A percentile compares a stretch with the other conserved stretches of the same genome.
Conservation (phyloP, 2,329 filamentous ascomycete genomes). For the Corniculantispora saksenae region DNA sequence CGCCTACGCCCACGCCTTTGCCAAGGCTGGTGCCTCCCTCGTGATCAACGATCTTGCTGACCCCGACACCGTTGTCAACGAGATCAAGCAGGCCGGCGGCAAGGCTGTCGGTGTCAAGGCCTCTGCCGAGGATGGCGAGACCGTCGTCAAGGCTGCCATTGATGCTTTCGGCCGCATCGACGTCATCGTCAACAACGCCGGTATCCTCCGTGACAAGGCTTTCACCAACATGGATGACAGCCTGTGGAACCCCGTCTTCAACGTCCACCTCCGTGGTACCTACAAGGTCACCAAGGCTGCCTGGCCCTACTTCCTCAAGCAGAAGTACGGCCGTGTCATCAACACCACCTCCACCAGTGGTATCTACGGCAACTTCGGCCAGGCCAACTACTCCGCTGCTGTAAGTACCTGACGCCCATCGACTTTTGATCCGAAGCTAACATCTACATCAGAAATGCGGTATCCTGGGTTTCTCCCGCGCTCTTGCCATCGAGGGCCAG, state of each 20-base stretch:
- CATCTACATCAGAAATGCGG: slow-evolving; percentile 69
- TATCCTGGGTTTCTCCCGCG: slow-evolving; percentile 93
- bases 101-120: slow-evolving; percentile 92
- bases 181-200: slow-evolving; percentile 96
- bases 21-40: slow-evolving; percentile 78
- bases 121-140: slow-evolving; percentile 88
- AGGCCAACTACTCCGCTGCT: slow-evolving; percentile 93
- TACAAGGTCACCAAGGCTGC: slow-evolving; percentile 97
- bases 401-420: slow-evolving; percentile 49
- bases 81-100: slow-evolving; percentile 88
- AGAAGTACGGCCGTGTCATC: slow-evolving; percentile 95
- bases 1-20: slow-evolving; percentile 84
- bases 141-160: slow-evolving; percentile 88
- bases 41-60: slow-evolving; percentile 96
- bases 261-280: slow-evolving; percentile 89
- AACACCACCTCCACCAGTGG: slow-evolving; percentile 97
- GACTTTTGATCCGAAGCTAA: slow-evolving; percentile 22
- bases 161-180: slow-evolving; percentile 92
- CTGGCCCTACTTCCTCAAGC: slow-evolving; percentile 96
- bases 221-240: slow-evolving; percentile 97
- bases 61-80: slow-evolving; percentile 85
- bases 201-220: slow-evolving; percentile 96
- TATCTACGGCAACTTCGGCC: slow-evolving; percentile 98
- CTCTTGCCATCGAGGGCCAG: slow-evolving; percentile 85
- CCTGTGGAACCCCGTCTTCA: slow-evolving; percentile 88